Evolutionary conservation across 306 rosid species (phyloP), one percentile per base, ranked within the genome.

Genomic region (Cucurbita ficifolia): DNA sequence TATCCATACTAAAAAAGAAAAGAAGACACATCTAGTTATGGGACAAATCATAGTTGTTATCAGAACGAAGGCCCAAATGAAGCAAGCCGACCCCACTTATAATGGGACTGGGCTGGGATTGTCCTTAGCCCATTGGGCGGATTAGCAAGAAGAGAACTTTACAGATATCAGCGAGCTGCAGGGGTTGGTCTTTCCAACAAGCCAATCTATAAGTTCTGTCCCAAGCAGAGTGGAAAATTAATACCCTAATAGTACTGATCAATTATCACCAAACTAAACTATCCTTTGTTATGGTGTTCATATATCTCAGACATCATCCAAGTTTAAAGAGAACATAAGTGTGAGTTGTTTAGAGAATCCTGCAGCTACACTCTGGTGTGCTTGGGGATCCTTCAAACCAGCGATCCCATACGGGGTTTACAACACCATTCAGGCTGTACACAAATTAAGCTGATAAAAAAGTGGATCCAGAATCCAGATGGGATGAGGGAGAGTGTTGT

Each of bases 321-420:
- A 17, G 54, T 56, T 79, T 45, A 48, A 64, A 24, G 70, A 39
- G 65, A 54, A 65, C 70, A 65, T 67, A 68, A 6, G 5, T 77
- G 74, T 57, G 17, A 73, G 68, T 52, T 49, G 79, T 85, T 72
- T 76, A 91, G 79, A 88, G 88, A 80, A 88, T 85, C 79, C 73
- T 40, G 80, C 97, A 89, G 65, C 86, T 77, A 80, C 97, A 91
- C 14, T 83, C 81, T 80, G 74, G 90, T 38, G 86, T 58, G 69
- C 86, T 87, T 74, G 85, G 89, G 54, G 96, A 84, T 52, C 92
- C 92, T 76, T 91, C 97, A 76, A 88, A 91, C 97, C 97, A 91
- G 77, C 86, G 82, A 83, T 88, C 85, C 97, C 92, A 90, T 64
- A 64, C 52, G 29, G 80, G 81, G 78, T 80, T 84, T 85, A 83